phyloP scores from a whole-genome alignment of 2,329 filamentous ascomycete species.

The Cercospora beticola region DNA sequence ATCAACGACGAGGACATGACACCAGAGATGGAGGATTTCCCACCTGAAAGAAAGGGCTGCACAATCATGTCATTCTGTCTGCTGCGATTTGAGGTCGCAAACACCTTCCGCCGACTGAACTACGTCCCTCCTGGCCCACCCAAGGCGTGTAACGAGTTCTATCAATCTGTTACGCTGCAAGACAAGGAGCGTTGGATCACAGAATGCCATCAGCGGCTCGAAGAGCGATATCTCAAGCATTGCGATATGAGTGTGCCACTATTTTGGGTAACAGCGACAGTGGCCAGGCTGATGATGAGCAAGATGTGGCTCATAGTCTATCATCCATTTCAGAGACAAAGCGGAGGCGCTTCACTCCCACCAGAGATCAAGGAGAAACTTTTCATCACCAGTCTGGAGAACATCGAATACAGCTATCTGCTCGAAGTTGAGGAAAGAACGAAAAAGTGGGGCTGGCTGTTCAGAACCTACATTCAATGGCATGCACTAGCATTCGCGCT shows the following conservation, averaged over 20 bases:
- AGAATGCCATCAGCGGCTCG: constrained; percentile 48
- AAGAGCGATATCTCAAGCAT: constrained; percentile 51
- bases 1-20: constrained; percentile 55
- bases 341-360: constrained; percentile 57
- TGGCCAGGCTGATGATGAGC: constrained; percentile 69
- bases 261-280: constrained; percentile 67
- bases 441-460: constrained; percentile 65
- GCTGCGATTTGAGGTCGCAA: constrained; percentile 54
- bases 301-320: constrained; percentile 78
- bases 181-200: constrained; percentile 54
- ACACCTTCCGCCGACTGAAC: constrained; percentile 48
- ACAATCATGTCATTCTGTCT: constrained; percentile 60
- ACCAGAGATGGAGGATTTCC: constrained; percentile 51
- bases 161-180: constrained; percentile 46
- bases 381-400: constrained; percentile 70
- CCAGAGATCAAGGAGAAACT: constrained; percentile 66
- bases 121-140: constrained; percentile 47
- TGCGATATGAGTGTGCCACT: constrained; percentile 59
- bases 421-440: constrained; percentile 64
- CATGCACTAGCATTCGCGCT: constrained; percentile 63
- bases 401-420: constrained; percentile 68
- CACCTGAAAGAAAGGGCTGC: constrained; percentile 51
- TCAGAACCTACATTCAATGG: constrained; percentile 65
- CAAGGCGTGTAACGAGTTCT: constrained; percentile 44
- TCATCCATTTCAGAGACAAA: constrained; percentile 66